Evolutionary conservation across 495 filamentous ascomycete genomes (phyloP).

Genomic region (Aspergillus mulundensis): DNA sequence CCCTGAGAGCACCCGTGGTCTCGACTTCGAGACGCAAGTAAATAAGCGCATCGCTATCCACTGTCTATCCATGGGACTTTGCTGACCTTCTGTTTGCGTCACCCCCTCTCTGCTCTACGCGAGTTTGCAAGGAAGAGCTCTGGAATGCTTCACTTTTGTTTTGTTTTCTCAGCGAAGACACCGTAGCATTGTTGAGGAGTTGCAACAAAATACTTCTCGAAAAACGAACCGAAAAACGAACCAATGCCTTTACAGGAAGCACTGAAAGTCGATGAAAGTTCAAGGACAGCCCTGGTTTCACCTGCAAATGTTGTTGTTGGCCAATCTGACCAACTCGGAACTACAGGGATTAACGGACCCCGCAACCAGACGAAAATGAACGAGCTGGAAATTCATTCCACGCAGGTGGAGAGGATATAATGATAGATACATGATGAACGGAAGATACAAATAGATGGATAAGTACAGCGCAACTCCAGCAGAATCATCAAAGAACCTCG

Average conservation of each 20-base stretch:
- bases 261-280: too few relatives aligned
- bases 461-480: conserved; percentile 17
- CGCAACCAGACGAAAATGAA: neutral
- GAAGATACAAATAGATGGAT: conserved; percentile 15
- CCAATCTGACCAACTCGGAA: too few relatives aligned
- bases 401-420: conserved; percentile 14
- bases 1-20: neutral
- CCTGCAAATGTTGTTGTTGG: too few relatives aligned
- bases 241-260: neutral
- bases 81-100: conserved; percentile 19
- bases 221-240: neutral
- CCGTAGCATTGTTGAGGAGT: neutral
- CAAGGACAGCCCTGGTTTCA: too few relatives aligned
- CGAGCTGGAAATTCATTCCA: conserved; percentile 1
- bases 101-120: neutral
- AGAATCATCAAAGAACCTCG: conserved; percentile 7
- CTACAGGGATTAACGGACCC: neutral
- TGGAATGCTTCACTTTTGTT: conserved; percentile 7
- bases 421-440: conserved; percentile 4
- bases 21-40: neutral
- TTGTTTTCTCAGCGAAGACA: neutral
- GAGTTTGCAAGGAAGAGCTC: neutral
- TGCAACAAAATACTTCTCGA: neutral
- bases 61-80: neutral
- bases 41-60: neutral